phyloP scores from a whole-genome alignment of 176 grass and related monocot genomes.

The Pontederia paniculata region DNA sequence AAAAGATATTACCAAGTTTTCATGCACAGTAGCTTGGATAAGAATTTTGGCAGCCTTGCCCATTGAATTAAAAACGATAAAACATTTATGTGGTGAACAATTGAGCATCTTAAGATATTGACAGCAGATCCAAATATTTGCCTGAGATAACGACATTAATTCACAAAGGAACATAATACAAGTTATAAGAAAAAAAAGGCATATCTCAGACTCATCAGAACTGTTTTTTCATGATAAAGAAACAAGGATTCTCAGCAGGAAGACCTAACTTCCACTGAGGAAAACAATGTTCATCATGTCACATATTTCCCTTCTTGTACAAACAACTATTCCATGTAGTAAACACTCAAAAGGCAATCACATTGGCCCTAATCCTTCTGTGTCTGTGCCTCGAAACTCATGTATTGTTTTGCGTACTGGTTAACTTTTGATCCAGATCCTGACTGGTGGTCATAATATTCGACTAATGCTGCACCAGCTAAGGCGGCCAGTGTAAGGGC shows the following conservation, averaged over 20 bases:
- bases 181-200: background rate
- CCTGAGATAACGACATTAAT: no score
- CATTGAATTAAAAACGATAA: no score
- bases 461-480: conserved; percentile 61
- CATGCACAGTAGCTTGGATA: no score
- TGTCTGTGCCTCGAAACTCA: conserved; percentile 15
- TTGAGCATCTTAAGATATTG: no score
- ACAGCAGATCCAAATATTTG: no score
- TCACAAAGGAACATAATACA: background rate
- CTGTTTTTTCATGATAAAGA: background rate
- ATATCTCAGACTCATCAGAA: background rate
- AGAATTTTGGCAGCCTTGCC: no score
- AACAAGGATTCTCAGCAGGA: background rate
- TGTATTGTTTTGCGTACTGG: conserved; percentile 51
- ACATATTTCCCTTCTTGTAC: background rate
- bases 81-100: no score
- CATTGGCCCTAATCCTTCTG: conserved; percentile 32
- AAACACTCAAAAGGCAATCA: background rate
- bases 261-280: background rate
- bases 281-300: background rate
- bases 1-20: no score
- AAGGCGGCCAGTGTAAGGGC: conserved; percentile 82
- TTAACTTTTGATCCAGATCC: conserved; percentile 59
- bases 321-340: background rate
- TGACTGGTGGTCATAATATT: conserved; percentile 74